Evolutionary conservation across 768 basidiomycete species (phyloP).

Genomic region (Galerina sulciceps): DNA sequence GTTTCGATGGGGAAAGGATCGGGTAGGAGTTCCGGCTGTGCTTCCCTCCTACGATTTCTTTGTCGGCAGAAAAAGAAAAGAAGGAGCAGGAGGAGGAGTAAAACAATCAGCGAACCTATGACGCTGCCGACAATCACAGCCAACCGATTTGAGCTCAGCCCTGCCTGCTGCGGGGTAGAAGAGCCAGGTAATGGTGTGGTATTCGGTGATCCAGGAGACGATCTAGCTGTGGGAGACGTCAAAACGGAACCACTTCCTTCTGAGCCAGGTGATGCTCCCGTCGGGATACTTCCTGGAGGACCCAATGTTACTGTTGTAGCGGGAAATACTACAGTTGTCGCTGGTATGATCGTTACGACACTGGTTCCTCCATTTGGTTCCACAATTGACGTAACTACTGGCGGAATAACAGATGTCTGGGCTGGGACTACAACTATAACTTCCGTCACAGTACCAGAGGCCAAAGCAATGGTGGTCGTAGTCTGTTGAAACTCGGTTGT

Average conservation of each 20-base stretch:
- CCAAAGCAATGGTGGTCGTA: too few relatives aligned
- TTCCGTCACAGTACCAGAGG: too few relatives aligned
- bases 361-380: too few relatives aligned
- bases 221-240: neutral
- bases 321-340: neutral
- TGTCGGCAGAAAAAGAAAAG: neutral
- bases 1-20: neutral
- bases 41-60: neutral
- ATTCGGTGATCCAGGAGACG: neutral
- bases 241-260: neutral
- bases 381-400: too few relatives aligned
- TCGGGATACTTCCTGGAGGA: neutral
- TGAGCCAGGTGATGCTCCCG: neutral
- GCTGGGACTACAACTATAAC: too few relatives aligned
- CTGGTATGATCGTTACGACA: too few relatives aligned
- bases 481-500: too few relatives aligned
- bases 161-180: neutral
- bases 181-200: neutral
- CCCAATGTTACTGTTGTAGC: neutral
- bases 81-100: neutral
- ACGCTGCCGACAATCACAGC: neutral
- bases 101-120: neutral
- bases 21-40: neutral
- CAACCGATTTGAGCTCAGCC: neutral
- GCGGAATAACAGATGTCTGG: too few relatives aligned